Percentiles rank a stretch among this genome's conserved stretches.
Conservation (phyloP, 2,329 filamentous ascomycete genomes). For the Colletotrichum sp. region DNA sequence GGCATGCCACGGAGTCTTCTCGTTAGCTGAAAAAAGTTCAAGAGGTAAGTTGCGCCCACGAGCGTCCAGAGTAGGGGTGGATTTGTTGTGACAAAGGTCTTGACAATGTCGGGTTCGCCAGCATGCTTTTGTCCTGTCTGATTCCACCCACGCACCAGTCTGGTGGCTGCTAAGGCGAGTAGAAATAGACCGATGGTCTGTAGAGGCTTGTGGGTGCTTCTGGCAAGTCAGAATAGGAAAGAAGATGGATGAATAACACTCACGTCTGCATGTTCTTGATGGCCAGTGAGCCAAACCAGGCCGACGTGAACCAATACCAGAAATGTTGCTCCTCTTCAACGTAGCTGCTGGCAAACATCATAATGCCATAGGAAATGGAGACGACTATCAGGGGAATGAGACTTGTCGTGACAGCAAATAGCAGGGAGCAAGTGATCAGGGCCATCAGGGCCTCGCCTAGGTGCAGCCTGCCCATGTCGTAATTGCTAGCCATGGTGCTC, state of each 20-base stretch:
- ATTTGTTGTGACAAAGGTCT: constrained; percentile 68
- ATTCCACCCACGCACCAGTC: constrained; percentile 84
- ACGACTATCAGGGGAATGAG: constrained; percentile 54
- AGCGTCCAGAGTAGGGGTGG: constrained; percentile 76
- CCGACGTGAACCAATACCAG: constrained; percentile 89
- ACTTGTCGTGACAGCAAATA: constrained; percentile 21
- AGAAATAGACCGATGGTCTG: constrained; percentile 40
- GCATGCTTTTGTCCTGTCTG: constrained; percentile 97
- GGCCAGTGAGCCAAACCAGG: constrained; percentile 67
- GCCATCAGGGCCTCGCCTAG: constrained; percentile 47
- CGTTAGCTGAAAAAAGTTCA: constrained; percentile 55
- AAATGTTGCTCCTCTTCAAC: constrained; percentile 99
- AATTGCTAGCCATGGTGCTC: constrained; percentile 92
- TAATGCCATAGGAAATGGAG: constrained; percentile 71
- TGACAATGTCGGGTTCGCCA: constrained; percentile 87
- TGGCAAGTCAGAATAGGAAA: background rate
- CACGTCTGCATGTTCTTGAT: constrained; percentile 51
- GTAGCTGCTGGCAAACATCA: constrained; percentile 99
- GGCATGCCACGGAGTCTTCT: constrained; percentile 47
- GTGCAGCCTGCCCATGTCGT: constrained; percentile 71
- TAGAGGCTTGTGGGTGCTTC: background rate
- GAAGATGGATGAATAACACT: background rate
- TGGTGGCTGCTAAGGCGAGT: constrained; percentile 57
- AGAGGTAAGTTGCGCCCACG: constrained; percentile 71
- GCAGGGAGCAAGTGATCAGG: background rate